Evolutionary conservation across 2,329 filamentous ascomycete genomes (phyloP).

Genomic region (Bipolaris bicolor): DNA sequence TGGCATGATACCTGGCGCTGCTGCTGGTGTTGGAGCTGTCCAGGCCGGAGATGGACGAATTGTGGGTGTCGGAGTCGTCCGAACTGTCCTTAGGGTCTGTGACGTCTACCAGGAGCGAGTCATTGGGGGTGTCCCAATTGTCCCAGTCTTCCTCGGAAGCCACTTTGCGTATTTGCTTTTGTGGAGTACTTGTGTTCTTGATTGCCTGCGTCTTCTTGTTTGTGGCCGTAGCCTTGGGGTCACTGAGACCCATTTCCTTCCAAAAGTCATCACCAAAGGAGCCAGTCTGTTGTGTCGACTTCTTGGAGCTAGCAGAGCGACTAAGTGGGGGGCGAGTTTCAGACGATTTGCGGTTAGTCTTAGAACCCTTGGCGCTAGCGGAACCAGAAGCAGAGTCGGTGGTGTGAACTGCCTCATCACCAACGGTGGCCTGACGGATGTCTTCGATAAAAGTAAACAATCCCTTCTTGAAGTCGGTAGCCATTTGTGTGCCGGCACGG

Average conservation of each 20-base stretch:
- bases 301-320: conserved; percentile 44
- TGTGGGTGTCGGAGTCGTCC: conserved; percentile 57
- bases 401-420: conserved; percentile 76
- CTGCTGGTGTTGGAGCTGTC: conserved; percentile 62
- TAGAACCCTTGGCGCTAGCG: conserved; percentile 35
- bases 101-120: conserved; percentile 40
- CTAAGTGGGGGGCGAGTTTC: conserved; percentile 39
- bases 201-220: conserved; percentile 50
- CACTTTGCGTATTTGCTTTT: conserved; percentile 41
- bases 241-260: conserved; percentile 51
- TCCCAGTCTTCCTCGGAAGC: conserved; percentile 62
- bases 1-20: conserved; percentile 58
- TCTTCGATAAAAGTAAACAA: conserved; percentile 96
- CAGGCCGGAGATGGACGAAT: conserved; percentile 48
- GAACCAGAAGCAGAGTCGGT: conserved; percentile 42
- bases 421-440: conserved; percentile 91
- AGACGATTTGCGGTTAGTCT: conserved; percentile 35
- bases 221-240: conserved; percentile 43
- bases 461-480: conserved; percentile 86
- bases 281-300: conserved; percentile 33
- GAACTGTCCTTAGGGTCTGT: conserved; percentile 51
- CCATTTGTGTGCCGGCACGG: conserved; percentile 72
- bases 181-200: conserved; percentile 47
- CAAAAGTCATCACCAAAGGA: conserved; percentile 53
- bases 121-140: conserved; percentile 60